Evolutionary conservation across 169 alveolate species (phyloP), one percentile per base, ranked within the genome.

Genomic region (Plasmodium fragile): DNA sequence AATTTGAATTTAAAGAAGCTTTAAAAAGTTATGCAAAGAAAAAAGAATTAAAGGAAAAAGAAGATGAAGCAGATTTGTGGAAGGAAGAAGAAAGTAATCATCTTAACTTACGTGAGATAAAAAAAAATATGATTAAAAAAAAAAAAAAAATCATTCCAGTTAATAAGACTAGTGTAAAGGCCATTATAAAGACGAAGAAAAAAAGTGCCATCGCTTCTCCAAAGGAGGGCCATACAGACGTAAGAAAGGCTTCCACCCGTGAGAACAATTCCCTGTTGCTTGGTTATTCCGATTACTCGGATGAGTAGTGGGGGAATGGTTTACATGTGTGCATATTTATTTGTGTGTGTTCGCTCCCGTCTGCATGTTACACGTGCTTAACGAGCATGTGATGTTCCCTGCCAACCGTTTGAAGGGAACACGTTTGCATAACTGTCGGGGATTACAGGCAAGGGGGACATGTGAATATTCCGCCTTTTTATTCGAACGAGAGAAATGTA

Each of bases 181-280:
- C 93, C n/a, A 85, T 85, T 52, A 85, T 85, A 32, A 85, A 85
- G 79, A 85, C 93, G 10, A 85, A 73, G 70, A 85, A 85, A 85
- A 85, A 85, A 34, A 85, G 28, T 22, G 45, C 53, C 36, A 30
- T 34, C 28, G 69, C 71, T 65, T 59, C 32, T 59, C 77, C 32
- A 16, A 18, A 45, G 52, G 22, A 13, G 30, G 53, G 28, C 28
- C 30, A 83, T 83, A 13, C 18, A 13, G 41, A 72, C 36, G 25
- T 25, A 36, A 52, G 4, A 28, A 34, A 75, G 65, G 28, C 32
- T 16, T 36, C 34, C 28, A 49, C 45, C 65, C 73, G 2, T 3
- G 34, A 82, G 34, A 25, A 25, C 32, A 43, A 69, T 70, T 83
- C 82, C 7, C 69, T 85, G 13, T 75, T 85, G 43, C 11, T 32